Conservation (phyloP, 345 rosid genomes). For the Aegle marmelos region DNA sequence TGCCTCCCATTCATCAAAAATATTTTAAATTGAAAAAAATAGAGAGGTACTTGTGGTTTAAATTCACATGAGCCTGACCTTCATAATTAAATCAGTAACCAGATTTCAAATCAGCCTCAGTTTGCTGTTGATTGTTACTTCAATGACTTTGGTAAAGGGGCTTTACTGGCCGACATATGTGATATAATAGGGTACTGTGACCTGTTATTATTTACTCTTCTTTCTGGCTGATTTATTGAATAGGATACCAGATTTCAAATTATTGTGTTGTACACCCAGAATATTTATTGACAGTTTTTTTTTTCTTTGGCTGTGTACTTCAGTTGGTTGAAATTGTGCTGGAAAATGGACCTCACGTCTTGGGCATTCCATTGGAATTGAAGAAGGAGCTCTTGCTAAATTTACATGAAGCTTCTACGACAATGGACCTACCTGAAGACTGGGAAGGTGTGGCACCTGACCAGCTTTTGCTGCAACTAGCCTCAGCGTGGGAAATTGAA, state of each 20-base stretch:
- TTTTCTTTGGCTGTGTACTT: slow-evolving; percentile 11
- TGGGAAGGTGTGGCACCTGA: slow-evolving; percentile 90
- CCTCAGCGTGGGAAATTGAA: slow-evolving; percentile 88
- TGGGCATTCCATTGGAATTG: slow-evolving; percentile 73
- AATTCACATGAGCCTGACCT: not conserved
- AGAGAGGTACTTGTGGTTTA: not conserved
- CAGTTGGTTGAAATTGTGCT: slow-evolving; percentile 75
- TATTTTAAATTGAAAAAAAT: not conserved
- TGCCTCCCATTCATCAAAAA: not conserved
- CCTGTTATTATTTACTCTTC: not conserved
- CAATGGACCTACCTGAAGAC: slow-evolving; percentile 80
- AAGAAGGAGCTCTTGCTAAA: slow-evolving; percentile 79
- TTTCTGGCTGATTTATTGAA: not conserved
- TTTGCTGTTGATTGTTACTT: not conserved
- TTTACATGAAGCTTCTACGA: slow-evolving; percentile 68
- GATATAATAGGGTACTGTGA: not conserved
- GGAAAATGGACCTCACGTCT: slow-evolving; percentile 72
- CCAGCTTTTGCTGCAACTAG: slow-evolving; percentile 81
- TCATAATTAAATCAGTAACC: not conserved
- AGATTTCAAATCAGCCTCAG: not conserved
- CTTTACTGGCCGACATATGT: not conserved
- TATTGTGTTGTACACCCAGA: not conserved
- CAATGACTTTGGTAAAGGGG: not conserved
- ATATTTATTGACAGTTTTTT: not conserved
- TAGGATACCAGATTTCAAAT: not conserved